Evolutionary conservation across 2,329 filamentous ascomycete genomes (phyloP).

Genomic region (Trichoderma sp.): DNA sequence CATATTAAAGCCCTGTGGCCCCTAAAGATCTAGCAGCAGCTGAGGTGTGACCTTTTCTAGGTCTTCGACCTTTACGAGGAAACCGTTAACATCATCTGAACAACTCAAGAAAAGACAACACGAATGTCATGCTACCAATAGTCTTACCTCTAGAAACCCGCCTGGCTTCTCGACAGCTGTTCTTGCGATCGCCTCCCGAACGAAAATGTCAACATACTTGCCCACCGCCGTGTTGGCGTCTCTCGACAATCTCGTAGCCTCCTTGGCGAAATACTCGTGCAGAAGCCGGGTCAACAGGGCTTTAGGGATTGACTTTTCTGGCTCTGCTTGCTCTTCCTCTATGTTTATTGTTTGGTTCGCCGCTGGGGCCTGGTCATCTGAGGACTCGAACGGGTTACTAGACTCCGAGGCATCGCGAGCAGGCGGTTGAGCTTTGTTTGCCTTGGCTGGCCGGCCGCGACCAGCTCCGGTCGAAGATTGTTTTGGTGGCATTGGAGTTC

Average conservation of each 20-base stretch:
- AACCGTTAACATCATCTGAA: slow-evolving; percentile 20
- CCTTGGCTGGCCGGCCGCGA: slow-evolving; percentile 41
- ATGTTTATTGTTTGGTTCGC: slow-evolving; percentile 23
- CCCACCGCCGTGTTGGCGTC: slow-evolving; percentile 76
- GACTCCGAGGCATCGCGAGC: slow-evolving; percentile 31
- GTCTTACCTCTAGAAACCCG: slow-evolving; percentile 72
- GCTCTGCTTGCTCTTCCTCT: slow-evolving; percentile 39
- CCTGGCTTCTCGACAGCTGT: slow-evolving; percentile 69
- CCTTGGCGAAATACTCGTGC: slow-evolving; percentile 74
- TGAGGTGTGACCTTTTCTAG: slow-evolving; percentile 85
- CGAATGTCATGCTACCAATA: background rate
- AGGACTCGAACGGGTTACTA: slow-evolving; percentile 41
- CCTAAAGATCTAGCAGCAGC: slow-evolving; percentile 80
- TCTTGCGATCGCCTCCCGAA: slow-evolving; percentile 82
- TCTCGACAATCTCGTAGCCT: slow-evolving; percentile 71
- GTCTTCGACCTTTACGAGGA: slow-evolving; percentile 69
- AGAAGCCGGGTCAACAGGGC: slow-evolving; percentile 75
- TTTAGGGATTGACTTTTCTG: slow-evolving; percentile 61
- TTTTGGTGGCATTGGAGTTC: slow-evolving; percentile 45
- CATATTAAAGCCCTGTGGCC: background rate
- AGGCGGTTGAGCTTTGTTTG: slow-evolving; percentile 30
- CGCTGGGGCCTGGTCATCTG: slow-evolving; percentile 35
- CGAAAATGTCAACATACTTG: slow-evolving; percentile 89
- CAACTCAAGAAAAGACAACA: background rate
- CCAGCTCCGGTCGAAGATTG: slow-evolving; percentile 37